phyloP scores from a whole-genome alignment of 2,329 filamentous ascomycete species.

The Colletotrichum sp. region DNA sequence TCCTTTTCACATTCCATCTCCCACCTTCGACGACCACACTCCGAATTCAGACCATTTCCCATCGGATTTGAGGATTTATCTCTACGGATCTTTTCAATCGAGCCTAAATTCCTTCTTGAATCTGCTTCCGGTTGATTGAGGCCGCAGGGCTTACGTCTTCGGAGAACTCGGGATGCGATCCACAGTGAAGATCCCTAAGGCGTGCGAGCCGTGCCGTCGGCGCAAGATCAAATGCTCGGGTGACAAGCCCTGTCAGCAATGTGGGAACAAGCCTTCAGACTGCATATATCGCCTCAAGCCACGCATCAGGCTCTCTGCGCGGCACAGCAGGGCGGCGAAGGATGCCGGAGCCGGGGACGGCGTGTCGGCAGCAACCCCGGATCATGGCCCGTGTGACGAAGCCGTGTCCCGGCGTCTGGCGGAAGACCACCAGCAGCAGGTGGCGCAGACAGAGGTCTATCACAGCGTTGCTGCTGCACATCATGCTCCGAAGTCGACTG shows the following conservation, averaged over 20 bases:
- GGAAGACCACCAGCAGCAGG: slow-evolving; percentile 30
- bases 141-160: neutral
- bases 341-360: slow-evolving; percentile 28
- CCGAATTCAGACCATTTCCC: neutral
- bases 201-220: slow-evolving; percentile 25
- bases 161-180: slow-evolving; percentile 5
- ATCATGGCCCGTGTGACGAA: neutral
- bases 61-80: slow-evolving; percentile 12
- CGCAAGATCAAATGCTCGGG: slow-evolving; percentile 25
- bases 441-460: slow-evolving; percentile 33
- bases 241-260: slow-evolving; percentile 21
- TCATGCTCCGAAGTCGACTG: slow-evolving; percentile 23
- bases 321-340: slow-evolving; percentile 40
- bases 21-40: neutral
- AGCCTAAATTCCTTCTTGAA: neutral
- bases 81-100: neutral
- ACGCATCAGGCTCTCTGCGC: slow-evolving; percentile 22
- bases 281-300: slow-evolving; percentile 24
- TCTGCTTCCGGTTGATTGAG: neutral
- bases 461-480: slow-evolving; percentile 26
- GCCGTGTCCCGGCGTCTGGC: neutral
- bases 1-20: neutral
- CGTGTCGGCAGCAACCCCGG: neutral
- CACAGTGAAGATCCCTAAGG: slow-evolving; percentile 24
- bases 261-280: slow-evolving; percentile 14